Conservation (phyloP, 2,329 filamentous ascomycete genomes). For the Venturia effusa region DNA sequence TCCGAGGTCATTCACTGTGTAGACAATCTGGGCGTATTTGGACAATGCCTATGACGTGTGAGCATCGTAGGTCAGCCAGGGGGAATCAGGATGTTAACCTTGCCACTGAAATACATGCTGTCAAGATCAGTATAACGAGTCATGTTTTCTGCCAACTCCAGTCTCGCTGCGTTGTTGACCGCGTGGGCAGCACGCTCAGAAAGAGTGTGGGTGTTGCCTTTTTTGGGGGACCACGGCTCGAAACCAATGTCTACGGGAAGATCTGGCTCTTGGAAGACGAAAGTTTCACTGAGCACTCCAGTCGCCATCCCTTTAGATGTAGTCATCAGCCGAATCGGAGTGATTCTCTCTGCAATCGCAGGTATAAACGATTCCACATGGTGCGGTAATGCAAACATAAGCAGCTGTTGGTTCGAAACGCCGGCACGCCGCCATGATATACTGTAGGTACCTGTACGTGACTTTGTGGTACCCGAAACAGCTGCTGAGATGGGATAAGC, state of each 20-base stretch:
- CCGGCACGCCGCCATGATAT: slow-evolving; percentile 64
- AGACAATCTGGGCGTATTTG: slow-evolving; percentile 32
- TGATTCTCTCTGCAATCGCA: slow-evolving; percentile 22
- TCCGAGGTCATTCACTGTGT: slow-evolving; percentile 44
- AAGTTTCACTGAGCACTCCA: slow-evolving; percentile 45
- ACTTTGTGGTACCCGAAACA: slow-evolving; percentile 49
- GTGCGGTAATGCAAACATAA: slow-evolving; percentile 89
- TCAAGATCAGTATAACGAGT: slow-evolving; percentile 57
- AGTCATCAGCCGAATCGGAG: slow-evolving; percentile 45
- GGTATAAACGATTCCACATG: slow-evolving; percentile 65
- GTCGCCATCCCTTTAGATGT: slow-evolving; percentile 76
- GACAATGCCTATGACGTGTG: slow-evolving; percentile 20
- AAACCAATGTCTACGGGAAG: slow-evolving; percentile 69
- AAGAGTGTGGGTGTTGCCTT: slow-evolving; percentile 28
- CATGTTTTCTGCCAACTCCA: slow-evolving; percentile 70
- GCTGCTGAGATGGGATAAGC: slow-evolving; percentile 57
- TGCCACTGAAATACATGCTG: slow-evolving; percentile 90
- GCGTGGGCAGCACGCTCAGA: slow-evolving; percentile 41
- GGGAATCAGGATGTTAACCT: slow-evolving; percentile 15
- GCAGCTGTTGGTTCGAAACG: slow-evolving; percentile 44
- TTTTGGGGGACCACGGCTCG: slow-evolving; percentile 57
- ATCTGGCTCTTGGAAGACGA: slow-evolving; percentile 60
- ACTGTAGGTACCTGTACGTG: slow-evolving; percentile 53
- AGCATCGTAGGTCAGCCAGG: no score
- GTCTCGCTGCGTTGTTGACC: slow-evolving; percentile 53